A percentile compares a stretch with the other conserved stretches of the same genome.
These are phyloP conservation scores for Cystofilobasidium capitatum DNA, from an alignment of 768 basidiomycete species.

Conservation along the genomic window DNA sequence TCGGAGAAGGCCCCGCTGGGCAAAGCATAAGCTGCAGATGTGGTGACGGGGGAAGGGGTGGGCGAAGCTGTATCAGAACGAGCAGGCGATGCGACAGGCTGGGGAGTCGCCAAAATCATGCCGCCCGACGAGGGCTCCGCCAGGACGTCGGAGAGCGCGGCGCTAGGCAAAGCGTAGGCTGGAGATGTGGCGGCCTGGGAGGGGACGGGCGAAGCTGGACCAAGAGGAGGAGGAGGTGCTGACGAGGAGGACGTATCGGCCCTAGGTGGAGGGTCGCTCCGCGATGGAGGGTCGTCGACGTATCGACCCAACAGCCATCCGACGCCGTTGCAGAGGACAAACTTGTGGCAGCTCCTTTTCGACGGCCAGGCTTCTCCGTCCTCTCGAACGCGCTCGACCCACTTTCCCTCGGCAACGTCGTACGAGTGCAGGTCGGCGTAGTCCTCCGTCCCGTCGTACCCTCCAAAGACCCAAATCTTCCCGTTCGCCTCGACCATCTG, in stretches of 20 bases:
- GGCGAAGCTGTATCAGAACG: too few relatives aligned
- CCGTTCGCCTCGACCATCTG: slow-evolving; percentile 12
- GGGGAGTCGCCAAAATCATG: too few relatives aligned
- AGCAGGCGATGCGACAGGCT: too few relatives aligned
- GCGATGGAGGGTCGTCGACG: slow-evolving; percentile 16
- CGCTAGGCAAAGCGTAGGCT: too few relatives aligned
- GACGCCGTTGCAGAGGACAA: not conserved
- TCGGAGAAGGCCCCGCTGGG: too few relatives aligned
- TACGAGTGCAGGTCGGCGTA: not conserved
- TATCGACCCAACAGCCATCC: slow-evolving; percentile 13
- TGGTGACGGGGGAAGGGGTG: too few relatives aligned
- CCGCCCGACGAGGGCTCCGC: too few relatives aligned
- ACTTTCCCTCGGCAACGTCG: not conserved
- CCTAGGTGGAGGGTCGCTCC: too few relatives aligned
- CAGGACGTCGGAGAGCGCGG: too few relatives aligned
- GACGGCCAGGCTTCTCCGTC: not conserved
- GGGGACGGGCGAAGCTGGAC: too few relatives aligned
- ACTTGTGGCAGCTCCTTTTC: slow-evolving; percentile 3
- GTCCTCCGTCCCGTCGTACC: slow-evolving; percentile 8
- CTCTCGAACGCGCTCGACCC: not conserved
- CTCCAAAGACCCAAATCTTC: slow-evolving; percentile 18
- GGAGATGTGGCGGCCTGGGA: too few relatives aligned
- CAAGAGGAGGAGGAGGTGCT: not conserved
- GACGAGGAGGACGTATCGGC: not conserved
- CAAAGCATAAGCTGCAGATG: too few relatives aligned